phyloP scores from a whole-genome alignment of 768 basidiomycete species.

The Leccinellum rugosiceps region DNA sequence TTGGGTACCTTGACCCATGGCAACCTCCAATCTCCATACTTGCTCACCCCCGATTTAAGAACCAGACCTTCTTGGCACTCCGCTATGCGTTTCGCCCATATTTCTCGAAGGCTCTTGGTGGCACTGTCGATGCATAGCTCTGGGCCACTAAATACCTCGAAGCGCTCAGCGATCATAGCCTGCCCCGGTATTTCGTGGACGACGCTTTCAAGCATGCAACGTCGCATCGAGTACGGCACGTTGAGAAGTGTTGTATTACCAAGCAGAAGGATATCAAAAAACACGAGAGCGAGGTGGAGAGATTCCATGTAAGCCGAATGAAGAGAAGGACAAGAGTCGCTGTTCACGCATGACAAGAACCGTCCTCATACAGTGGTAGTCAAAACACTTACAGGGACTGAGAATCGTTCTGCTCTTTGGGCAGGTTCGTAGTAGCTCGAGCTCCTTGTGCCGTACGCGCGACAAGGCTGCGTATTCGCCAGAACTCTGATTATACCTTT shows the following conservation, averaged over 20 bases:
- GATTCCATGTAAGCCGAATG: conserved; percentile 36
- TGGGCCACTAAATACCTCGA: conserved; percentile 34
- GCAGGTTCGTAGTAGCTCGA: conserved; percentile 32
- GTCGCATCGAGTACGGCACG: conserved; percentile 55
- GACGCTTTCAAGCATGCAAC: conserved; percentile 56
- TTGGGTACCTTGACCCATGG: conserved; percentile 78
- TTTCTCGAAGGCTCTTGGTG: conserved; percentile 33
- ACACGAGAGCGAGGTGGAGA: conserved; percentile 74
- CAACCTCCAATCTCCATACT: conserved; percentile 58
- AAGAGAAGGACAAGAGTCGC: conserved; percentile 41
- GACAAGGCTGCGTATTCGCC: conserved; percentile 64
- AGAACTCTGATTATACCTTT: conserved; percentile 56
- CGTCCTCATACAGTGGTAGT: conserved; percentile 1
- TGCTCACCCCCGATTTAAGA: conserved; percentile 68
- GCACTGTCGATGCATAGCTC: conserved; percentile 9
- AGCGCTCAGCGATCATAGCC: conserved; percentile 60
- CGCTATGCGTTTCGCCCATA: conserved; percentile 53
- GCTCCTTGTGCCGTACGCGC: conserved; percentile 55
- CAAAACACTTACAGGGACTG: conserved; percentile 17
- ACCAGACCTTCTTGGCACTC: conserved; percentile 68
- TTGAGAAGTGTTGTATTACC: conserved; percentile 58
- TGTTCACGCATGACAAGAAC: conserved; percentile 9
- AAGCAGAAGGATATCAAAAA: conserved; percentile 81
- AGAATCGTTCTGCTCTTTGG: conserved; percentile 18
- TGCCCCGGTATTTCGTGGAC: conserved; percentile 55